Evolutionary conservation across 2,329 filamentous ascomycete species (phyloP), one percentile per base, ranked within the genome.

Genomic region (Alternaria ethzedia): DNA sequence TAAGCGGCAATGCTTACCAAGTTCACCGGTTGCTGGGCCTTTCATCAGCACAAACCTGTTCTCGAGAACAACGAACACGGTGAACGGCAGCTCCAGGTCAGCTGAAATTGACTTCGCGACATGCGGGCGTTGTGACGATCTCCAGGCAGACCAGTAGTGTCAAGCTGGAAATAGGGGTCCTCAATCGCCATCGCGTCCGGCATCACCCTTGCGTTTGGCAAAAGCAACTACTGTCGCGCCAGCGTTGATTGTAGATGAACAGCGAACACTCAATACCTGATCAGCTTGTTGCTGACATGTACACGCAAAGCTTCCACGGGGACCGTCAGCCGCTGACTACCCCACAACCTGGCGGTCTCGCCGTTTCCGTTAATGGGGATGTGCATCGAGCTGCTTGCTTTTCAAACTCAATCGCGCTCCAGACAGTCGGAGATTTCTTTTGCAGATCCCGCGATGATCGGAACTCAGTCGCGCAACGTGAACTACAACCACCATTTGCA

Each of bases 271-370:
- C 13, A 17, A 17, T 54, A 44, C 28, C 52, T 50, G 44, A 44
- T 68, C 61, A 67, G 66, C 59, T 47, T 26, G 17, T 28, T 45
- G 65, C 63, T 66, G 57, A 65, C 47, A 59, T 28, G 57, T 43
- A 61, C 62, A 54, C 54, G 57, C 61, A 23, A 46, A 57, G 58
- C 58, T 58, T 32, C 59, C 57, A 69, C 63, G 61, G 63, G 57
- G 17, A 43, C 54, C 25, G 57, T 65, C 60, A 69, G 64, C 62
- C 60, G 68, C 66, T 59, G 57, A 55, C 45, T 63, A 69, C 66
- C 66, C 66, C 68, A 65, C 68, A 69, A 50, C 58, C 61, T 63
- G 50, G 64, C 66, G 50, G 54, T 54, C 66, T 65, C 68, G 64
- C 62, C 64, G 66, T 67, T 69, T 57, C 52, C 46, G 41, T 62